Conservation (phyloP, 495 filamentous ascomycete genomes). For the Xeromyces bisporus region DNA sequence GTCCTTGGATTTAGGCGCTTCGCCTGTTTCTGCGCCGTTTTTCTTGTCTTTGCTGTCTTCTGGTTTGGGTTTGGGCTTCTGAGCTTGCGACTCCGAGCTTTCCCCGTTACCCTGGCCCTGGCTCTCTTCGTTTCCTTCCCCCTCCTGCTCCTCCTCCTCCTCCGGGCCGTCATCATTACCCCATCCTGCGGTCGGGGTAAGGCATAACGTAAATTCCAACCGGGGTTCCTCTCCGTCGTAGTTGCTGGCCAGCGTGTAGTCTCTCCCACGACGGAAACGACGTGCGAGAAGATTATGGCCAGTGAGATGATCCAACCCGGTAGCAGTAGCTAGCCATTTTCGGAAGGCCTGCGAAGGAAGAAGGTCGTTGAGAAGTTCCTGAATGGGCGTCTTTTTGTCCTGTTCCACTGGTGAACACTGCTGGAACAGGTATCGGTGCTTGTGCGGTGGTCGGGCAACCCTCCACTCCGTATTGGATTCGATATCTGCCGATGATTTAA, state of each 20-base stretch:
- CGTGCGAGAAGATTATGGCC: conserved; percentile 56
- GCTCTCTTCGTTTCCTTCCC: conserved; percentile 3
- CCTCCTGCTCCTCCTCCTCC: conserved; percentile 26
- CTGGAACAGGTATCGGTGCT: conserved; percentile 80
- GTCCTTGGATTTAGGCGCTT: too few species aligned
- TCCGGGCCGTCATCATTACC: conserved; percentile 48
- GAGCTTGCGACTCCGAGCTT: conserved; percentile 2
- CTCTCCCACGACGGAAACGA: conserved; percentile 68
- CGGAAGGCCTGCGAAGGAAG: conserved; percentile 76
- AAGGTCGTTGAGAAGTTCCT: conserved; percentile 59
- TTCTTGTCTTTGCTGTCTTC: conserved; percentile 12
- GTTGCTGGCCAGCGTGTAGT: conserved; percentile 83
- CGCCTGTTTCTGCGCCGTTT: conserved; percentile 12
- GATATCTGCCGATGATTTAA: conserved; percentile 34
- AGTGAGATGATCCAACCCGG: conserved; percentile 43
- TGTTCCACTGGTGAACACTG: conserved; percentile 23
- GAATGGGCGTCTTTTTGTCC: conserved; percentile 39
- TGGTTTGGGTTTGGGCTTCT: conserved; percentile 2
- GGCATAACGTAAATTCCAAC: conserved; percentile 68
- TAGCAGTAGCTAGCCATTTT: conserved; percentile 74
- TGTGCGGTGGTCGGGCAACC: conserved; percentile 79
- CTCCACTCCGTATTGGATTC: conserved; percentile 45
- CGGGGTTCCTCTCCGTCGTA: conserved; percentile 61
- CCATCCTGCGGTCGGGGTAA: conserved; percentile 75
- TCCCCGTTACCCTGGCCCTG: conserved; percentile 14